Evolutionary conservation across 2,329 filamentous ascomycete genomes (phyloP), one percentile per base, ranked within the genome.

Genomic region (Calonectria montana): DNA sequence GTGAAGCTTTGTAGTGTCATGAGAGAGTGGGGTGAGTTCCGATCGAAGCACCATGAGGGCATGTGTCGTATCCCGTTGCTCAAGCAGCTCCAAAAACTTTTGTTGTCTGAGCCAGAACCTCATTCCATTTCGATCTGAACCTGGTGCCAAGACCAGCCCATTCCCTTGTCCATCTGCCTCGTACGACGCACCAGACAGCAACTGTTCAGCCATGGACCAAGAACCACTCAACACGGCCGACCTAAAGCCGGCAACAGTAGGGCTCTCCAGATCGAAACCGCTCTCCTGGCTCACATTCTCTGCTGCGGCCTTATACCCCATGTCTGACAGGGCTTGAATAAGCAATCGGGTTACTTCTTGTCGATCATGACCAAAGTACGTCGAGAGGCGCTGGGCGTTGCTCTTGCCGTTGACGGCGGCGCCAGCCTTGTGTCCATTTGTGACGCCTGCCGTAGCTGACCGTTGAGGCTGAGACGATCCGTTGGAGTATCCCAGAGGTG

Each of bases 281-380:
- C 96, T 98, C 82, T 97, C 94, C 72, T 89, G 88, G 79, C 91
- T 93, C 69, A 99, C 87, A 72, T 89, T 91, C 53, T 91, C 88
- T 27, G 97, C 96, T 15, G 96, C 94, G 15, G 88, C 87, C 71
- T 91, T 88, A 81, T 98, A 98, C 2, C 97, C 97, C 85, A 99
- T 88, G 82, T 98, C 96, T 27, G 92, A 91, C 75, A 99, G 85
- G 41, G 95, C 94, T 83, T 99, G 97, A 79, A 99, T 97, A 78
- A 99, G 84, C 74, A 98, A 93, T 66, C 97, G 89, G 6, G 96
- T 97, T 53, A 98, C 93, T 85, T 99, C 96, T 86, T 98, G 95
- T 81, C 95, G 91, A 81, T 97, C 91, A 81, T 98, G 96, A 21
- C 95, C 96, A 80, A 92, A 93, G 82, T 97, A 98, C 31, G 82